Evolutionary conservation across 208 protist species (phyloP), one percentile per base, ranked within the genome.

Genomic region (Strigomonas culicis): DNA sequence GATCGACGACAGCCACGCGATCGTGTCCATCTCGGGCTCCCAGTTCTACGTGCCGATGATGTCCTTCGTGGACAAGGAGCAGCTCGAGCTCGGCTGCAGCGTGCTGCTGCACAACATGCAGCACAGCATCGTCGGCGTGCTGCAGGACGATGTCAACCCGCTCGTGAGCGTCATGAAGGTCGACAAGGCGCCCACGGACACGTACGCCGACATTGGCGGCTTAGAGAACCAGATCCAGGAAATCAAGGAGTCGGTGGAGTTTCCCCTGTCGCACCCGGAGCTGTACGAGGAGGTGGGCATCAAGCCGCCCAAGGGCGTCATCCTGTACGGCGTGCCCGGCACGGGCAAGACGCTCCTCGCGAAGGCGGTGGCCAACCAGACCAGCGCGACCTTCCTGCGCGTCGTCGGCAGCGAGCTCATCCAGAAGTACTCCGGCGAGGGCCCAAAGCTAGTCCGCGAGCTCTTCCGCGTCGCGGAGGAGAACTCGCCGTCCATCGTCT

Each of bases 391-490:
- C 25, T 99, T 99, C 77, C 77, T 99, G 28, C 88, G 99, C 55
- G 97, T 99, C 15, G 98, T 99, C 15, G 99, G 99, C 13, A 99
- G 98, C 11, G 99, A 99, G 84, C 69, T 99, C 7, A 99, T 99
- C 77, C 99, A 99, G 80, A 99, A 99, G 80, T 99, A 99, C 83
- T 82, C 99, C 15, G 99, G 99, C 60, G 99, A 99, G 51, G 99
- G 99, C 21, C 98, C 99, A 22, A 99, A 99, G 86, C 84, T 99
- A 11, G 98, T 99, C 30, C 88, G 99, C 47, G 98, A 99, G 76
- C 79, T 99, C n/a, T 99, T 99, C 84, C 88, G 97, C 59, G 97
- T 99, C 3, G 99, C 99, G 1, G 97, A 99, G 75, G 98, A 99
- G 71, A 91, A 97, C 69, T 89, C 98, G 11, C 99, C 99, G 4